Conservation (phyloP, 306 rosid genomes). For the Lathyrus oleraceus region DNA sequence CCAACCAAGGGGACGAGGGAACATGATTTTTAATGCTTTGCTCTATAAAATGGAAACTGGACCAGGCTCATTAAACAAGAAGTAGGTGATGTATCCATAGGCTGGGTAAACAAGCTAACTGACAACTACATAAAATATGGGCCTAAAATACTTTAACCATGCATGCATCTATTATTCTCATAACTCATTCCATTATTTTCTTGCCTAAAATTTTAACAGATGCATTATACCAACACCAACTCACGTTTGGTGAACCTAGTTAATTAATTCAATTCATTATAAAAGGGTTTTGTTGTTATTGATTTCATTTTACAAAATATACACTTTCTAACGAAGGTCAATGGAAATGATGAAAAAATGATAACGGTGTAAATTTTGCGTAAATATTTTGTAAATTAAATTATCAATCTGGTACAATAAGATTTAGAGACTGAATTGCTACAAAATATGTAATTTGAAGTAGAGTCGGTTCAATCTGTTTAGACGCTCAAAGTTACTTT, state of each 20-base stretch:
- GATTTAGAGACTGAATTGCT: too few species aligned
- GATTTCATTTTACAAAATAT: too few species aligned
- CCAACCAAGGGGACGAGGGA: background rate
- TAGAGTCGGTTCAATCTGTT: too few species aligned
- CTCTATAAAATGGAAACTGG: background rate
- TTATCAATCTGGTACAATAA: too few species aligned
- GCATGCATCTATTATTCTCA: conserved; percentile 4
- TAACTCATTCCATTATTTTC: background rate
- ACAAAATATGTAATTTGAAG: too few species aligned
- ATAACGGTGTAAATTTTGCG: too few species aligned
- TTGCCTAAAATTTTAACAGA: conserved; percentile 3
- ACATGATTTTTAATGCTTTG: conserved; percentile 12
- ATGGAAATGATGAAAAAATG: too few species aligned
- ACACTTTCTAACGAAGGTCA: too few species aligned
- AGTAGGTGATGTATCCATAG: conserved; percentile 31
- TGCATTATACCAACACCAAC: background rate
- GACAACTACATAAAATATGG: conserved; percentile 28
- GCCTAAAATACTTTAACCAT: conserved; percentile 25
- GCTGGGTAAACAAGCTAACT: conserved; percentile 24
- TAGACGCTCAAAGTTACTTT: too few species aligned
- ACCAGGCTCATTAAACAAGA: background rate
- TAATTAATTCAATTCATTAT: background rate
- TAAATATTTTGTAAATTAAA: too few species aligned
- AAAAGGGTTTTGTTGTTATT: too few species aligned
- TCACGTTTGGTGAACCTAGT: background rate